Evolutionary conservation across 1,284 basidiomycete genomes (phyloP), one percentile per base, ranked within the genome.

Genomic region (Trametes polyzona): DNA sequence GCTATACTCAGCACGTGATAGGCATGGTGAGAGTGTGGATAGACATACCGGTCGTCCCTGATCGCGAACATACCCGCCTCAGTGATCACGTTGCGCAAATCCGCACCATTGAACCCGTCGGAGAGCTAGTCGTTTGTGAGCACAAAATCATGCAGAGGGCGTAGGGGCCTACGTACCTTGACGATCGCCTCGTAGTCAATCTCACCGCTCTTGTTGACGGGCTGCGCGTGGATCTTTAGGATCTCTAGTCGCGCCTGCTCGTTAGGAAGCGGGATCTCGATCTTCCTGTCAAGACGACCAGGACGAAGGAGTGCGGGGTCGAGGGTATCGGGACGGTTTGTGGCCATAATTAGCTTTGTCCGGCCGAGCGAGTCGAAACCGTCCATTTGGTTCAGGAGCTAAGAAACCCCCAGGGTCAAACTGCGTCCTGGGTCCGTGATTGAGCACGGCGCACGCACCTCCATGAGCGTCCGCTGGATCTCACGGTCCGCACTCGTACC

Each of bases 11-110:
- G 8, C 9, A n/a, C 12, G 9, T 43, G 62, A 55, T 14, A 48
- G 29, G 26, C 49, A 16, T 16, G 11, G 36, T 19, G 49, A 55
- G 24, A 62, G 57, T 51, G 40, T 44, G 47, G n/a, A 35, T 11
- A 11, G 26, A 16, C 49, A 16, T 59, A 89, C 89, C 92, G 83
- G 67, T 98, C 96, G 62, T 98, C 96, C 48, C 97, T 83, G 68
- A 99, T 98, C 12, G 97, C 97, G 73, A 98, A 98, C 95, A 99
- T 98, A 50, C 97, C 96, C 8, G 96, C 95, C 76, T 99, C 97
- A 6, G 97, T 99, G 51, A 96, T 89, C 12, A 99, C 93, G 73
- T 99, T 99, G 52, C 96, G 84, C 71, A 99, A 73, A 78, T 99
- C 97, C 14, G 95, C 95, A 55, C 95, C 95, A 71, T 97, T 98